Evolutionary conservation across 441 rosid genomes (phyloP).

Genomic region (Viola pubescens): DNA sequence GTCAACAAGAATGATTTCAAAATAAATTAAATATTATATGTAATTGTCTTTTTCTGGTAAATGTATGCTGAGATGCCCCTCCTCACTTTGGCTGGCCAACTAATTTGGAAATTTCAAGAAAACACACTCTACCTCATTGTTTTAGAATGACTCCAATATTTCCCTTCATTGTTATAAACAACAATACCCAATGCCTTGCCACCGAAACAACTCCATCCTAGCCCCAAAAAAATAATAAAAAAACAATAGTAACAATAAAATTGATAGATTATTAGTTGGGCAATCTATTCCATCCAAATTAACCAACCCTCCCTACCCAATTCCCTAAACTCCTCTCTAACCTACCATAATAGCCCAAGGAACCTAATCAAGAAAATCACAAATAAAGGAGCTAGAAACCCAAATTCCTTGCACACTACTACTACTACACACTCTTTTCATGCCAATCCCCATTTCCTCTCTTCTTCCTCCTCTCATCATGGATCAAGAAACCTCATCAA

Average conservation of each 20-base stretch:
- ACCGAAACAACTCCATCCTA: slow-evolving; percentile 21
- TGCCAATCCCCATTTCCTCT: slow-evolving; percentile 5
- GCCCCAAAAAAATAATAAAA: no score
- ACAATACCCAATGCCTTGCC: not conserved
- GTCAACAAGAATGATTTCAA: slow-evolving; percentile 61
- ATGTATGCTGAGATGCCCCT: no score
- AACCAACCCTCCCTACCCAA: slow-evolving; percentile 13
- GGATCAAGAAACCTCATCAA: not conserved
- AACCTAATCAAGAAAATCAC: not conserved
- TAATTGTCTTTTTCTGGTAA: no score
- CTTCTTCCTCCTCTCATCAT: not conserved
- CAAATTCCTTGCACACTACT: slow-evolving; percentile 5
- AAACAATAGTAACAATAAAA: not conserved
- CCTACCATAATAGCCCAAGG: slow-evolving; percentile 10
- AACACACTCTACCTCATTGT: no score
- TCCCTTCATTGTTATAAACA: no score
- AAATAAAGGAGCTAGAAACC: slow-evolving; percentile 5
- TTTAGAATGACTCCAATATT: no score
- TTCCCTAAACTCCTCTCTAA: not conserved
- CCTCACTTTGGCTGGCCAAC: no score
- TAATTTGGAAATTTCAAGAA: no score
- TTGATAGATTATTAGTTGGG: slow-evolving; percentile 34
- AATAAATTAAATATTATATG: slow-evolving; percentile 30
- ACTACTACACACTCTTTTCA: slow-evolving; percentile 16
- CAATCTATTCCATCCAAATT: slow-evolving; percentile 28